A percentile compares a stretch with the other conserved stretches of the same genome.
phyloP scores from a whole-genome alignment of 345 rosid genomes.

The Psidium friedrichsthalianum region DNA sequence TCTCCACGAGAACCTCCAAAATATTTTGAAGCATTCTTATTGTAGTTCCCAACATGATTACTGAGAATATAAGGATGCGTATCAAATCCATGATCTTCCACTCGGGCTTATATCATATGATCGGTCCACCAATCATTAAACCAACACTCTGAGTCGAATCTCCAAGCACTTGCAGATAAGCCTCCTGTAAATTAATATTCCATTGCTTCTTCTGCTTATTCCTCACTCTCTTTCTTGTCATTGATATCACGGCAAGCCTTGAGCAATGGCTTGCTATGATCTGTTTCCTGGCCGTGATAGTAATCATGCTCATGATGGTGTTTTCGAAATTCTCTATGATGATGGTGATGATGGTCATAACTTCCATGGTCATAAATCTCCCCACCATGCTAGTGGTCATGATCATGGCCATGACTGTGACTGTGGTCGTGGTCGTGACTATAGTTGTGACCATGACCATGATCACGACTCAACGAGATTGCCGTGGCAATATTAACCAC shows the following conservation, averaged over 20 bases:
- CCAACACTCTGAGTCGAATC: constrained; percentile 70
- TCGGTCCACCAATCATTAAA: constrained; percentile 62
- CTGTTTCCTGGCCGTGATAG: constrained; percentile 13
- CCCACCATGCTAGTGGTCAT: neutral
- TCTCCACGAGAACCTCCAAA: constrained; percentile 67
- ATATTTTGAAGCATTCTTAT: constrained; percentile 55
- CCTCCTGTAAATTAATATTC: constrained; percentile 57
- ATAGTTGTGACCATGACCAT: constrained; percentile 23
- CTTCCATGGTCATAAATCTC: constrained; percentile 1
- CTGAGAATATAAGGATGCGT: constrained; percentile 53
- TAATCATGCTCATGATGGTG: constrained; percentile 7
- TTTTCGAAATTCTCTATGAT: neutral
- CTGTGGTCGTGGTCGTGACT: constrained; percentile 9
- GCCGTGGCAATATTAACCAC: constrained; percentile 53
- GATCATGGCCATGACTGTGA: constrained; percentile 14
- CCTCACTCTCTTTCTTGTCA: neutral
- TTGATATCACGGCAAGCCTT: constrained; percentile 6
- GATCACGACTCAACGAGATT: constrained; percentile 42
- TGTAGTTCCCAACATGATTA: constrained; percentile 41
- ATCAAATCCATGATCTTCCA: constrained; percentile 70
- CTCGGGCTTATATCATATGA: constrained; percentile 57
- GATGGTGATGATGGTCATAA: constrained; percentile 5
- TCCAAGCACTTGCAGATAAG: constrained; percentile 63
- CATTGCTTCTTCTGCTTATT: constrained; percentile 23
- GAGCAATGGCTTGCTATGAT: constrained; percentile 24